Conservation (phyloP, 2,329 filamentous ascomycete species). For the Pseudogymnoascus sp. region DNA sequence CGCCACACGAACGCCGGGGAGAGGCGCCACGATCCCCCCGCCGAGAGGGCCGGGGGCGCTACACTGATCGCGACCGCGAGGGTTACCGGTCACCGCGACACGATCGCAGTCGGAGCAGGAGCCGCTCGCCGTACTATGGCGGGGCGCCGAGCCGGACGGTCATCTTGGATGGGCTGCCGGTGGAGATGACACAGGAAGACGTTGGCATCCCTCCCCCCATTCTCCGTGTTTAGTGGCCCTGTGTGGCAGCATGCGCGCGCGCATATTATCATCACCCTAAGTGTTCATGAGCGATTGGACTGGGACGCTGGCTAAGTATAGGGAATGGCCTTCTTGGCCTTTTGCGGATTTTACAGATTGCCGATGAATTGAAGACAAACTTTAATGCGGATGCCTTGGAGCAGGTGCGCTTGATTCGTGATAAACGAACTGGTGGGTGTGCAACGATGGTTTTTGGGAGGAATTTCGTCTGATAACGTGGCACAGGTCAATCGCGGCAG, state of each 20-base stretch:
- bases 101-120: slow-evolving; percentile 18
- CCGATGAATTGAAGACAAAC: slow-evolving; percentile 43
- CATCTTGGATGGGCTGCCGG: slow-evolving; percentile 47
- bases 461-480: background rate
- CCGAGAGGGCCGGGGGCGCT: slow-evolving; percentile 25
- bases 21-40: slow-evolving; percentile 32
- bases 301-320: slow-evolving; percentile 31
- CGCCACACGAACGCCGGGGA: slow-evolving; percentile 29
- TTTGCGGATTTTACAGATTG: slow-evolving; percentile 40
- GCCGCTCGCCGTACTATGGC: slow-evolving; percentile 25
- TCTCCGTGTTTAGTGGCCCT: slow-evolving; percentile 7
- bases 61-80: slow-evolving; percentile 28
- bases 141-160: slow-evolving; percentile 40
- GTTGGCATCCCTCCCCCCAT: slow-evolving; percentile 37
- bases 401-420: slow-evolving; percentile 49
- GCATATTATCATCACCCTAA: slow-evolving; percentile 25
- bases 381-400: slow-evolving; percentile 45
- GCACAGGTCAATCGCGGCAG: slow-evolving; percentile 42
- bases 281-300: slow-evolving; percentile 25
- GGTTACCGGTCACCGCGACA: slow-evolving; percentile 25
- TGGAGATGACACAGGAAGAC: slow-evolving; percentile 42
- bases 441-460: slow-evolving; percentile 2
- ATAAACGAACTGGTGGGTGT: slow-evolving; percentile 45
- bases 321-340: slow-evolving; percentile 27
- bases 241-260: background rate